Conservation (phyloP, 495 filamentous ascomycete genomes). For the Tirmania nivea region DNA sequence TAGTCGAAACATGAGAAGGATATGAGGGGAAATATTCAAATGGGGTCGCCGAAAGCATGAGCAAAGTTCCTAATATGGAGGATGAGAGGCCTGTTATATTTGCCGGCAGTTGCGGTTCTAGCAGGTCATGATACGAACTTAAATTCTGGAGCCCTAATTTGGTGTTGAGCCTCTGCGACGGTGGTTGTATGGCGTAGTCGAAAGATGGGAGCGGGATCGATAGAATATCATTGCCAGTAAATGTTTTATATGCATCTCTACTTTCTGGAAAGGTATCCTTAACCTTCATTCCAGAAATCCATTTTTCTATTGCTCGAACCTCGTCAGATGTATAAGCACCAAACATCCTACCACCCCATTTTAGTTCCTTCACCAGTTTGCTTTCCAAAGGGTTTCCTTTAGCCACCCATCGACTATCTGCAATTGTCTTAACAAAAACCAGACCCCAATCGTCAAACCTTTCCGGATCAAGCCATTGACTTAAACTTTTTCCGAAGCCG, state of each 20-base stretch:
- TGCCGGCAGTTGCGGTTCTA: too few relatives aligned
- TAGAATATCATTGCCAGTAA: too few relatives aligned
- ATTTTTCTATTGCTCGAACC: conserved; percentile 19
- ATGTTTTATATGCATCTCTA: too few relatives aligned
- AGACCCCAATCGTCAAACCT: conserved; percentile 11
- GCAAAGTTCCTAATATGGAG: background rate
- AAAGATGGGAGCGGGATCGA: too few relatives aligned
- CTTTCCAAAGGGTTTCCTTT: conserved; percentile 22
- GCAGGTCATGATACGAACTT: too few relatives aligned
- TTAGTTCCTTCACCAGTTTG: conserved; percentile 22
- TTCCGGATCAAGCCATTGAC: conserved; percentile 23
- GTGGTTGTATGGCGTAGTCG: too few relatives aligned
- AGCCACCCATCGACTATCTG: conserved; percentile 20
- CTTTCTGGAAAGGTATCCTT: background rate
- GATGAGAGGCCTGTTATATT: too few relatives aligned
- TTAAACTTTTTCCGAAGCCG: conserved; percentile 10
- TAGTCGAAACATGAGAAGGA: conserved; percentile 3
- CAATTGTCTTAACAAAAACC: conserved; percentile 10
- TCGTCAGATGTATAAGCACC: conserved; percentile 28
- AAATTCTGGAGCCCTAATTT: too few relatives aligned
- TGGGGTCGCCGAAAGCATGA: conserved; percentile 1
- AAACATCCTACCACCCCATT: conserved; percentile 29
- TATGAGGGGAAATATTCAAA: conserved; percentile 9
- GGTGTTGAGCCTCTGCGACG: too few relatives aligned
- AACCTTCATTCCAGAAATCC: conserved; percentile 21